Percentiles rank a stretch among this genome's conserved stretches.
Conservation (phyloP, 1,284 basidiomycete genomes). For the Taiwanofungus camphoratus region DNA sequence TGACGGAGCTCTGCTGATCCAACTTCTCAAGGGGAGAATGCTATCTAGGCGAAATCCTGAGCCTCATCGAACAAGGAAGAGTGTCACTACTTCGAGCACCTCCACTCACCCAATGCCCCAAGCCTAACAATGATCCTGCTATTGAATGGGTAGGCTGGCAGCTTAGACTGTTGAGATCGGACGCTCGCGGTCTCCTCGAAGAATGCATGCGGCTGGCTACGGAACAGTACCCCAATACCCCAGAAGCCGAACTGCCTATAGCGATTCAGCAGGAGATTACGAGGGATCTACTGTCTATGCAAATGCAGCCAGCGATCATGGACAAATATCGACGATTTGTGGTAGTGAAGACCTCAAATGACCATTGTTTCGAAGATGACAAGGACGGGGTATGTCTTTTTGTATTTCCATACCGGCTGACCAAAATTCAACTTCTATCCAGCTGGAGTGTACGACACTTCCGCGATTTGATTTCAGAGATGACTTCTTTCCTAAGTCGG, state of each 20-base stretch:
- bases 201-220: slow-evolving; percentile 37
- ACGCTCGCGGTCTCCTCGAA: slow-evolving; percentile 34
- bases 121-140: slow-evolving; percentile 11
- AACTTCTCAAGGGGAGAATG: slow-evolving; percentile 29
- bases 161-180: slow-evolving; percentile 17
- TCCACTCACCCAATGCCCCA: slow-evolving; percentile 14
- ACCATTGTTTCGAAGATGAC: slow-evolving; percentile 23
- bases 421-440: slow-evolving; percentile 5
- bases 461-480: slow-evolving; percentile 38
- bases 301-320: slow-evolving; percentile 54
- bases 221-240: slow-evolving; percentile 25
- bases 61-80: slow-evolving; percentile 45
- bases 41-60: slow-evolving; percentile 36
- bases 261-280: slow-evolving; percentile 38
- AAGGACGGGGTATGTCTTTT: slow-evolving; percentile 29
- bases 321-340: slow-evolving; percentile 55
- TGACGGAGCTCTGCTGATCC: not conserved
- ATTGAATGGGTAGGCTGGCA: slow-evolving; percentile 26
- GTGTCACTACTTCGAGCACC: slow-evolving; percentile 46
- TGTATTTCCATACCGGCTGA: not conserved
- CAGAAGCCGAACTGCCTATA: slow-evolving; percentile 19
- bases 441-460: slow-evolving; percentile 36
- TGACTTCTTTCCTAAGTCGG: slow-evolving; percentile 31
- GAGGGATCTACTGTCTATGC: slow-evolving; percentile 40
- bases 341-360: slow-evolving; percentile 38